phyloP scores from a whole-genome alignment of 345 rosid genomes.

The Linum tenue region DNA sequence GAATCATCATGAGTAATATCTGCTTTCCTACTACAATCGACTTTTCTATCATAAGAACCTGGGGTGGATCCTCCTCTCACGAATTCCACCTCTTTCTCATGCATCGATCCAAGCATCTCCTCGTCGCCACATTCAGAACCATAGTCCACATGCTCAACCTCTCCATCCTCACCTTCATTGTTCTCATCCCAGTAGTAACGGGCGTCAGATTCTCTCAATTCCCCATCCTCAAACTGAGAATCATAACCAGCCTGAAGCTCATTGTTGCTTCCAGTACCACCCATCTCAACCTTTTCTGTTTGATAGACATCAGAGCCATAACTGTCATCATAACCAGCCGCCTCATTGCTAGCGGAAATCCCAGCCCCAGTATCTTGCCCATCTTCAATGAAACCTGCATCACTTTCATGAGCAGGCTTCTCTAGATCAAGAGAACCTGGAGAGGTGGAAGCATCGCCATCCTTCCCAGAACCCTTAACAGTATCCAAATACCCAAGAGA shows the following conservation, averaged over 20 bases:
- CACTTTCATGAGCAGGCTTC: conserved; percentile 3
- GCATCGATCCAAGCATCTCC: conserved; percentile 19
- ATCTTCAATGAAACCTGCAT: neutral
- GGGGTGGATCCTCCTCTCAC: conserved; percentile 18
- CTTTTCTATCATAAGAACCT: conserved; percentile 12
- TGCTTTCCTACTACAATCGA: conserved; percentile 10
- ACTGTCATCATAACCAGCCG: conserved; percentile 16
- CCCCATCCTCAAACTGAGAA: conserved; percentile 60
- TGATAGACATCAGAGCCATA: conserved; percentile 17
- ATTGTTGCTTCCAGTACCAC: conserved; percentile 7
- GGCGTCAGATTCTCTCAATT: conserved; percentile 40
- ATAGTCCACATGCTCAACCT: conserved; percentile 43
- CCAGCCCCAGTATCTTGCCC: conserved; percentile 9
- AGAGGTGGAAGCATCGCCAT: neutral
- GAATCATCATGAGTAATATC: conserved; percentile 17
- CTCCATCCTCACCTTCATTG: conserved; percentile 20
- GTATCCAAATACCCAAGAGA: neutral
- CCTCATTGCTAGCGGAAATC: conserved; percentile 7
- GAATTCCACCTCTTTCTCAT: conserved; percentile 22
- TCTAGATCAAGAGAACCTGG: neutral
- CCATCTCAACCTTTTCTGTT: conserved; percentile 12
- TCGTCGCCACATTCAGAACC: conserved; percentile 49
- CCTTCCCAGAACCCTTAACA: neutral
- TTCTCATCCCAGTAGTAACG: conserved; percentile 32
- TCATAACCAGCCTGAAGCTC: conserved; percentile 44